Percentiles rank a stretch among this genome's conserved stretches.
These are phyloP conservation scores for Melaleuca quinquenervia DNA, from an alignment of 345 rosid species.

Conservation along the genomic window DNA sequence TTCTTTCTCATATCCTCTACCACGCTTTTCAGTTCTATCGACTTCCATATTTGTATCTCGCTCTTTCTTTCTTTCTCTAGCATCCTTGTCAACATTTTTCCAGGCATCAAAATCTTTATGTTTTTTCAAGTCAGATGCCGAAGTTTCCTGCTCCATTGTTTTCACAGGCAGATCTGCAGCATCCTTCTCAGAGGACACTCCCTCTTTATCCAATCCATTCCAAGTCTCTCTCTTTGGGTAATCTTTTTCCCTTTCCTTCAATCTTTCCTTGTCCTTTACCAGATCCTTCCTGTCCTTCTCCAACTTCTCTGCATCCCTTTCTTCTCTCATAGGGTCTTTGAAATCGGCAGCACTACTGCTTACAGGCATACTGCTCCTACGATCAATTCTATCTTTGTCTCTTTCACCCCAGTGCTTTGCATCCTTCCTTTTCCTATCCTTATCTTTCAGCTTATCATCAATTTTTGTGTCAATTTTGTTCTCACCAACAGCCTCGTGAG, in stretches of 20 bases:
- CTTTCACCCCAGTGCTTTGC: constrained; percentile 76
- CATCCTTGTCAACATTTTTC: constrained; percentile 65
- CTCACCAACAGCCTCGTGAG: constrained; percentile 79
- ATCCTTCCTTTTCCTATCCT: constrained; percentile 88
- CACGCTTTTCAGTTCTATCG: constrained; percentile 79
- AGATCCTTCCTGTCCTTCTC: constrained; percentile 83
- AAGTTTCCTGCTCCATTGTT: constrained; percentile 49
- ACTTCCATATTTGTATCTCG: constrained; percentile 70
- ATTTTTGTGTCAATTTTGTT: constrained; percentile 66
- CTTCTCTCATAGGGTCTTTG: constrained; percentile 65
- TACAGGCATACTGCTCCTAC: constrained; percentile 43
- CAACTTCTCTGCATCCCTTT: constrained; percentile 78
- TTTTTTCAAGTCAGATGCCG: constrained; percentile 52
- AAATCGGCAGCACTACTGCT: constrained; percentile 44
- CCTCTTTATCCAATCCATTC: constrained; percentile 61
- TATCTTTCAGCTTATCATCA: constrained; percentile 88
- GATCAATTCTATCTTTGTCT: constrained; percentile 84
- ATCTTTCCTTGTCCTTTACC: constrained; percentile 64
- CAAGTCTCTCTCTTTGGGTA: constrained; percentile 54
- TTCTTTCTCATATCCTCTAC: constrained; percentile 55
- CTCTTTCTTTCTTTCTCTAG: constrained; percentile 77
- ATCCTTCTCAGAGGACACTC: constrained; percentile 49
- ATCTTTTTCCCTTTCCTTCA: constrained; percentile 72
- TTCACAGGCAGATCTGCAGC: constrained; percentile 52
- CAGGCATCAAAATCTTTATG: constrained; percentile 58